Evolutionary conservation across 1,284 basidiomycete species (phyloP).

Genomic region (Afroboletus lepidellus): DNA sequence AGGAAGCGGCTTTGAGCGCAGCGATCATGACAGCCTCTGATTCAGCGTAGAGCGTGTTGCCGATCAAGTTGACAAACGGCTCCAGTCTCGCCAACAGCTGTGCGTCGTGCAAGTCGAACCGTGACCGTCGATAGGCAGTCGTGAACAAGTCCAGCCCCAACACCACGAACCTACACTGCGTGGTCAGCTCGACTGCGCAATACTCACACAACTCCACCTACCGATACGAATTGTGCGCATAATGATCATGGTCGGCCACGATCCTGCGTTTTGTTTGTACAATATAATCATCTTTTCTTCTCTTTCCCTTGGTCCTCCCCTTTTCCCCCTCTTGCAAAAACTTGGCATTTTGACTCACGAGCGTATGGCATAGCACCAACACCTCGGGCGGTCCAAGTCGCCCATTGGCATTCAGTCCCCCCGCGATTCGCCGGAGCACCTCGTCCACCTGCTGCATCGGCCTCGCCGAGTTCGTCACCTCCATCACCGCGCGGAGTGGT

Average conservation of each 20-base stretch:
- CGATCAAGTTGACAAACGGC: constrained; percentile 84
- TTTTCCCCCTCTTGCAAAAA: constrained; percentile 66
- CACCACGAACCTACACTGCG: constrained; percentile 80
- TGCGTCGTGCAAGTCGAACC: constrained; percentile 81
- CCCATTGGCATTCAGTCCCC: constrained; percentile 83
- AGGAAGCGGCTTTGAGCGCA: constrained; percentile 80
- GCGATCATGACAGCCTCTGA: constrained; percentile 78
- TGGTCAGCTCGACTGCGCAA: constrained; percentile 13
- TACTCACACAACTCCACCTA: constrained; percentile 32
- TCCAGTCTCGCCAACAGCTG: constrained; percentile 78
- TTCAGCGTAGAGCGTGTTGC: constrained; percentile 90
- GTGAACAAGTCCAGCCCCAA: constrained; percentile 94
- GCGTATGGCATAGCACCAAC: constrained; percentile 83
- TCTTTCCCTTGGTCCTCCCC: constrained; percentile 37
- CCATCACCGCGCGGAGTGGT: constrained; percentile 85
- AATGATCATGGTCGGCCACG: constrained; percentile 63
- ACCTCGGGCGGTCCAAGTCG: constrained; percentile 72
- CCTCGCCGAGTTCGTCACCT: constrained; percentile 81
- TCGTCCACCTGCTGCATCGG: constrained; percentile 89
- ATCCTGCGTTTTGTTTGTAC: constrained; percentile 78
- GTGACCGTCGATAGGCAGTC: constrained; percentile 82
- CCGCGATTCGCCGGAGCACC: constrained; percentile 78
- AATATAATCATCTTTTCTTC: constrained; percentile 57
- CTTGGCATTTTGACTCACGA: constrained; percentile 88
- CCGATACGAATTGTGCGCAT: constrained; percentile 83